A percentile compares a stretch with the other conserved stretches of the same genome.
Conservation (phyloP, 1,284 basidiomycete genomes). For the Cryptococcus deneoformans region DNA sequence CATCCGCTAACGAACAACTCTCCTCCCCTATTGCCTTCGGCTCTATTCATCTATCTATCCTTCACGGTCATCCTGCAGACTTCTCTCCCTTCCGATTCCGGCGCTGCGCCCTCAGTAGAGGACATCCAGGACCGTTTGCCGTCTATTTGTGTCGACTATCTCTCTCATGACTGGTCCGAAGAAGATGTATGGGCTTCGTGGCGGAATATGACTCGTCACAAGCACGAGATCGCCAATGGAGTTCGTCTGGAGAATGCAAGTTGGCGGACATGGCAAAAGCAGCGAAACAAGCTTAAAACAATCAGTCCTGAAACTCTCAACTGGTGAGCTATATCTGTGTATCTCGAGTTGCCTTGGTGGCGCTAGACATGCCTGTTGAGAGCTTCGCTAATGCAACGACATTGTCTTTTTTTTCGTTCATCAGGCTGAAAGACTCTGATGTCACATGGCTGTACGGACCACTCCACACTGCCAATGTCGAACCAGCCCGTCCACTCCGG, state of each 20-base stretch:
- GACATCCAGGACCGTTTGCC: constrained; percentile 56
- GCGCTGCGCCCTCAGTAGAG: constrained; percentile 52
- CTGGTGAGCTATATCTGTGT: constrained; percentile 64
- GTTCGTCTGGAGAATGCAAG: constrained; percentile 93
- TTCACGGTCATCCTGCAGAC: constrained; percentile 26
- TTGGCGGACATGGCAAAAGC: constrained; percentile 99
- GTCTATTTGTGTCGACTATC: constrained; percentile 62
- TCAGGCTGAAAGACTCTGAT: constrained; percentile 97
- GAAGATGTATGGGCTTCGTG: constrained; percentile 98
- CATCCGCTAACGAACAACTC: neutral
- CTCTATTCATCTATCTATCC: neutral
- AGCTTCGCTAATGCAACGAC: constrained; percentile 1
- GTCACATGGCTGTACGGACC: constrained; percentile 99
- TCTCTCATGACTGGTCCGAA: constrained; percentile 93
- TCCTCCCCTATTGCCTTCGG: neutral
- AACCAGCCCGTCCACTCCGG: constrained; percentile 59
- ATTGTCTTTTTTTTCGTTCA: neutral
- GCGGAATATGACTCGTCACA: constrained; percentile 97
- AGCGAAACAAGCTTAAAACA: constrained; percentile 93
- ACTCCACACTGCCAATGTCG: constrained; percentile 72
- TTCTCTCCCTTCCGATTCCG: constrained; percentile 45
- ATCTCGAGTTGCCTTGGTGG: neutral
- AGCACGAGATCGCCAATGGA: constrained; percentile 97
- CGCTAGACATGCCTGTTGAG: neutral
- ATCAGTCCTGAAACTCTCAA: constrained; percentile 96